Evolutionary conservation across 345 rosid genomes (phyloP).

Genomic region (Raphanus raphanistrum): DNA sequence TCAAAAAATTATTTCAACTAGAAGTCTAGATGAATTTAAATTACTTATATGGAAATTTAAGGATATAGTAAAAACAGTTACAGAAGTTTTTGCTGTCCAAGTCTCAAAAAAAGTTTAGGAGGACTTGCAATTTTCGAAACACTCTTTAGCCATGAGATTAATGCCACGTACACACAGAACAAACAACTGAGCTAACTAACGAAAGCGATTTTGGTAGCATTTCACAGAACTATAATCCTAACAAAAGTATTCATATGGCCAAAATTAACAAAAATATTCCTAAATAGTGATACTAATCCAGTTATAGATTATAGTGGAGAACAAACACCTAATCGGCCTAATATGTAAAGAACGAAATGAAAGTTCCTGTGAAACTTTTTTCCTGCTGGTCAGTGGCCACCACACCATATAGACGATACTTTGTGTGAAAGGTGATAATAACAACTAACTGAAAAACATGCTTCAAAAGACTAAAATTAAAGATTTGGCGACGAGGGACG

Average conservation of each 20-base stretch:
- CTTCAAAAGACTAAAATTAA: conserved; percentile 1
- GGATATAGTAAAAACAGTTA: neutral
- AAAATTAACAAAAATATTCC: neutral
- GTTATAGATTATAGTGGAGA: conserved; percentile 10
- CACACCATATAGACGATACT: neutral
- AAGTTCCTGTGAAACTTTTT: conserved; percentile 23
- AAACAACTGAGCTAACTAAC: conserved; percentile 24
- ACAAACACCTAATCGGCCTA: conserved; percentile 33
- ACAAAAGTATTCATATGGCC: neutral
- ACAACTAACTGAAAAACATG: conserved; percentile 38
- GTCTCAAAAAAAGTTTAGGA: neutral
- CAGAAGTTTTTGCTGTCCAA: neutral
- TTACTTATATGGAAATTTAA: neutral
- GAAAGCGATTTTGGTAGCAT: conserved; percentile 6
- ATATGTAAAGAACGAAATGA: conserved; percentile 13
- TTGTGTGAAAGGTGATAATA: conserved; percentile 31
- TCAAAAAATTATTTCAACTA: neutral
- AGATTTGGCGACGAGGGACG: conserved; percentile 36
- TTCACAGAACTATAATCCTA: neutral
- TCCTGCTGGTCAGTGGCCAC: conserved; percentile 10
- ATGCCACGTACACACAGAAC: conserved; percentile 14
- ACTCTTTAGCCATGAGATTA: conserved; percentile 8
- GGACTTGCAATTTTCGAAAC: neutral
- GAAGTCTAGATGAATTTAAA: neutral
- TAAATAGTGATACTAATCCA: neutral